A percentile compares a stretch with the other conserved stretches of the same genome.
phyloP scores from a whole-genome alignment of 208 protist genomes.

The Trypanosoma brucei region DNA sequence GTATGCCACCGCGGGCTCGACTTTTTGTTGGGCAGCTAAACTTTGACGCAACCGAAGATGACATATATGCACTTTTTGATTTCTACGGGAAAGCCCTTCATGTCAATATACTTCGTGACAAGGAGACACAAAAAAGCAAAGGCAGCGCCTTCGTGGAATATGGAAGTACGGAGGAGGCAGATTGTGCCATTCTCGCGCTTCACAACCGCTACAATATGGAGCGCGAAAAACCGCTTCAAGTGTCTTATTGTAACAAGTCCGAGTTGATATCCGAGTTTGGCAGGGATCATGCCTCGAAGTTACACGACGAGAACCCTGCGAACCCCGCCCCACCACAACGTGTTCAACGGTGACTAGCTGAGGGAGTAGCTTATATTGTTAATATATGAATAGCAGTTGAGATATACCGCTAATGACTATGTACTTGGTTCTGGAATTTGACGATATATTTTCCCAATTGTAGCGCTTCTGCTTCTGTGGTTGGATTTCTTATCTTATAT shows the following conservation, averaged over 20 bases:
- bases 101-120: constrained; percentile 64
- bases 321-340: constrained; percentile 54
- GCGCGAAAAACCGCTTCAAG: constrained; percentile 71
- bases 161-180: constrained; percentile 57
- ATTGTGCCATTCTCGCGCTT: constrained; percentile 63
- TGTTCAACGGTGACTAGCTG: background rate
- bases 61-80: constrained; percentile 59
- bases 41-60: constrained; percentile 62
- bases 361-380: background rate
- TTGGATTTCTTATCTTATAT: no score
- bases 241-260: constrained; percentile 63
- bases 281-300: constrained; percentile 47
- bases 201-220: constrained; percentile 72
- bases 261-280: constrained; percentile 63
- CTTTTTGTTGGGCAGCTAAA: constrained; percentile 76
- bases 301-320: constrained; percentile 51
- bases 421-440: no score
- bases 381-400: background rate
- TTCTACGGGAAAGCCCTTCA: constrained; percentile 72
- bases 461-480: no score
- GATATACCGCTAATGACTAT: background rate
- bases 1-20: constrained; percentile 18
- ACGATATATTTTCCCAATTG: no score
- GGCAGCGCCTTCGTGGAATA: constrained; percentile 68
- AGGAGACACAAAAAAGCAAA: constrained; percentile 41